These are phyloP conservation scores for Lactarius hengduanensis DNA, from an alignment of 768 basidiomycete species.

Conservation along the genomic window DNA sequence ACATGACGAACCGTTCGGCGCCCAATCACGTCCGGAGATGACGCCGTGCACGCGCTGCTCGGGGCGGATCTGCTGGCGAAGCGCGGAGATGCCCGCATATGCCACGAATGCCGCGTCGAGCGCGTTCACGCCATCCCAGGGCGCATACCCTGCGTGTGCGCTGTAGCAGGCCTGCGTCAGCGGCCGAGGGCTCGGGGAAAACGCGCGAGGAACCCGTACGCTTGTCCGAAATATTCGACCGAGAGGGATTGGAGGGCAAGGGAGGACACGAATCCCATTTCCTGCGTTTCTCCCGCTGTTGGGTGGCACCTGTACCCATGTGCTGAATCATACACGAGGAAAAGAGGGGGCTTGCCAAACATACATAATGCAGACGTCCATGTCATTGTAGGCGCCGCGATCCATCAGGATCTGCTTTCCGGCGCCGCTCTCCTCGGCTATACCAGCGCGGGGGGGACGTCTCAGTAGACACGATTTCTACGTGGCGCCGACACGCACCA, in stretches of 20 bases:
- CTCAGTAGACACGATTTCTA: no score
- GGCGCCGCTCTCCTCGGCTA: conserved; percentile 76
- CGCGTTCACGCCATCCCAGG: conserved; percentile 87
- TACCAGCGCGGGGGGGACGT: background rate
- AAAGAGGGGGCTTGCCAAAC: conserved; percentile 13
- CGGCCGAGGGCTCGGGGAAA: background rate
- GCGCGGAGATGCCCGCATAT: conserved; percentile 72
- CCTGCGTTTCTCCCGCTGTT: conserved; percentile 50
- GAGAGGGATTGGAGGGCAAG: conserved; percentile 63
- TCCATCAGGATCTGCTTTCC: conserved; percentile 77
- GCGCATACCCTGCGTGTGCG: conserved; percentile 76
- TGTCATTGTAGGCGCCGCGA: conserved; percentile 72
- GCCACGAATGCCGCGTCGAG: conserved; percentile 87
- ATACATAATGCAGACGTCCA: conserved; percentile 81
- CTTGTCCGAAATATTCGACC: conserved; percentile 72
- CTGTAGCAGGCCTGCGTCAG: conserved; percentile 37
- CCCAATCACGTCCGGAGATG: conserved; percentile 65
- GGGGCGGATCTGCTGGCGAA: conserved; percentile 87
- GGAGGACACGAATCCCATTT: conserved; percentile 51
- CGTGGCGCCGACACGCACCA: conserved; percentile 30
- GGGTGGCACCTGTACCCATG: conserved; percentile 66
- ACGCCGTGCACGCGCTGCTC: conserved; percentile 78
- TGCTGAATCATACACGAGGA: background rate
- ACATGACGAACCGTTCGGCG: conserved; percentile 57
- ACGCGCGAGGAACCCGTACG: conserved; percentile 43